phyloP scores from a whole-genome alignment of 495 filamentous ascomycete species.

The Neurospora sp. region DNA sequence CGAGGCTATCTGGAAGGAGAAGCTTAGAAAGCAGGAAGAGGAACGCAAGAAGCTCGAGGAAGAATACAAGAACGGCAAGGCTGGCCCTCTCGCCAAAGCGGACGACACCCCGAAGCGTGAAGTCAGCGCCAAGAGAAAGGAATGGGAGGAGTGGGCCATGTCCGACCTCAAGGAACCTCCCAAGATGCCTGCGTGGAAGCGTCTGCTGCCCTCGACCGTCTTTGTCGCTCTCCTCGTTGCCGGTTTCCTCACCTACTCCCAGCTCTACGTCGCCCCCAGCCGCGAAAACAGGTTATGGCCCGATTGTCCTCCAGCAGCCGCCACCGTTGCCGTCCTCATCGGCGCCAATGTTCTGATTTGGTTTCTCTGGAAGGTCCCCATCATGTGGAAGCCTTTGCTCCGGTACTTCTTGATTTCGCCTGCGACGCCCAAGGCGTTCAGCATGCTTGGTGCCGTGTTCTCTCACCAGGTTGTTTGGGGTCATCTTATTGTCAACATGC shows the following conservation, averaged over 20 bases:
- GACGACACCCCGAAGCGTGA: slow-evolving; percentile 15
- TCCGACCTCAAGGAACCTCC: slow-evolving; percentile 38
- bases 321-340: slow-evolving; percentile 62
- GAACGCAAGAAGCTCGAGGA: slow-evolving; percentile 39
- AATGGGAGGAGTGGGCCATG: slow-evolving; percentile 24
- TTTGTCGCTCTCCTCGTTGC: slow-evolving; percentile 44
- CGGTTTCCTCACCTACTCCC: slow-evolving; percentile 43
- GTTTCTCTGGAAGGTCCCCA: slow-evolving; percentile 56
- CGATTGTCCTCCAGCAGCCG: slow-evolving; percentile 64
- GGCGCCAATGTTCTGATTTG: slow-evolving; percentile 54
- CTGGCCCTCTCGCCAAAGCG: slow-evolving; percentile 41
- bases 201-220: slow-evolving; percentile 55
- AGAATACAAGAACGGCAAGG: slow-evolving; percentile 35
- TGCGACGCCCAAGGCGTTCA: slow-evolving; percentile 53
- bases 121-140: slow-evolving; percentile 26
- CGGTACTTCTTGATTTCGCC: slow-evolving; percentile 65
- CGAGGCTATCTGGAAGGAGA: slow-evolving; percentile 33
- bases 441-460: slow-evolving; percentile 63
- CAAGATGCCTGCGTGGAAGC: slow-evolving; percentile 40
- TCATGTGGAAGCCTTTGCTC: slow-evolving; percentile 65
- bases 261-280: slow-evolving; percentile 53
- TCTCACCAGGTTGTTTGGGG: slow-evolving; percentile 55
- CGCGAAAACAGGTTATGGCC: slow-evolving; percentile 55
- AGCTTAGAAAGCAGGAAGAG: slow-evolving; percentile 38
- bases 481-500: slow-evolving; percentile 68